phyloP scores from a whole-genome alignment of 2,329 filamentous ascomycete species.

The Penicillium sp. region DNA sequence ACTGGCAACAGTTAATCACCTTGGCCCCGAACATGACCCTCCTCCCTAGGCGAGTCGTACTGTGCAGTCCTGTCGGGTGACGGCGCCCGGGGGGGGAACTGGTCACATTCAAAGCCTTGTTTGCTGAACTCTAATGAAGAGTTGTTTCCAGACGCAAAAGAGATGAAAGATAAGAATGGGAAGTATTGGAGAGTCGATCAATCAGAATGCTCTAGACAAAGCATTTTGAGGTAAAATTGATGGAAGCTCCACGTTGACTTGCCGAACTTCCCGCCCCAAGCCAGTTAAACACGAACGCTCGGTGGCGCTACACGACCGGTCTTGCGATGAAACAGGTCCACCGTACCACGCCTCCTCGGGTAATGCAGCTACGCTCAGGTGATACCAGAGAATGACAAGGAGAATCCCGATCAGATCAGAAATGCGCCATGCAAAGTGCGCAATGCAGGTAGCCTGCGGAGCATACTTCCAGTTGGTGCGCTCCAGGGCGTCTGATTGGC shows the following conservation, averaged over 20 bases:
- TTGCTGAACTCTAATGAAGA: neutral
- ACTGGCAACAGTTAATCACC: slow-evolving; percentile 7
- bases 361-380: slow-evolving; percentile 16
- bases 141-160: neutral
- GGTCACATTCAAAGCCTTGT: slow-evolving; percentile 17
- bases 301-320: slow-evolving; percentile 15
- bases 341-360: slow-evolving; percentile 13
- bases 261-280: slow-evolving; percentile 23
- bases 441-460: slow-evolving; percentile 16
- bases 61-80: neutral
- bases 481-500: slow-evolving; percentile 1
- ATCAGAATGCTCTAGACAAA: neutral
- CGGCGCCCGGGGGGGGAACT: slow-evolving; percentile 9
- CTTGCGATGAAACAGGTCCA: slow-evolving; percentile 17
- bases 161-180: neutral
- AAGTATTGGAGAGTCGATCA: neutral
- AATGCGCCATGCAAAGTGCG: neutral
- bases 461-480: slow-evolving; percentile 10
- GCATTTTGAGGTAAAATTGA: neutral
- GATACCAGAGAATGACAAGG: slow-evolving; percentile 16
- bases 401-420: slow-evolving; percentile 6
- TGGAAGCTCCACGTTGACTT: slow-evolving; percentile 19
- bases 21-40: neutral
- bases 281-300: slow-evolving; percentile 10
- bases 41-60: neutral